phyloP scores from a whole-genome alignment of 352 stramenopile genomes.

The Blastocystis sp. region DNA sequence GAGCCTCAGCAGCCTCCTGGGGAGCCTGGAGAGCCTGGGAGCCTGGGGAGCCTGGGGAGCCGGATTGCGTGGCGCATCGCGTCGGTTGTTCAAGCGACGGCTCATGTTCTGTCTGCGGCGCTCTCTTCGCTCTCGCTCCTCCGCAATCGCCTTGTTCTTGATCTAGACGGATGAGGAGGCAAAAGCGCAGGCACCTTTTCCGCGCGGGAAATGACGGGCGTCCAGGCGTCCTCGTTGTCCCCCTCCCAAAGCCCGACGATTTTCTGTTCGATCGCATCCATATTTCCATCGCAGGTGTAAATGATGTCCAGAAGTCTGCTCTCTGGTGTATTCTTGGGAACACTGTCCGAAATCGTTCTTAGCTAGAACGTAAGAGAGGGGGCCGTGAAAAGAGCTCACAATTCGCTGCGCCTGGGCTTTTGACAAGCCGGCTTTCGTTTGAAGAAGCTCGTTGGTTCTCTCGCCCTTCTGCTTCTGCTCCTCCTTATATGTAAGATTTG shows the following conservation, averaged over 20 bases:
- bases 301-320: constrained; percentile 38
- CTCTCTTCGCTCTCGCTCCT: constrained; percentile 18
- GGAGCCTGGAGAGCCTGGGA: not conserved
- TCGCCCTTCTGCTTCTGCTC: constrained; percentile 39
- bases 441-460: constrained; percentile 31
- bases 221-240: constrained; percentile 38
- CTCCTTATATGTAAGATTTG: constrained; percentile 54
- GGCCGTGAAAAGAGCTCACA: constrained; percentile 22
- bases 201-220: not conserved
- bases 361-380: constrained; percentile 22
- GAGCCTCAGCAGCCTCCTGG: not conserved
- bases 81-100: not conserved
- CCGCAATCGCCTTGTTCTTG: constrained; percentile 31
- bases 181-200: constrained; percentile 12
- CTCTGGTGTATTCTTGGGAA: constrained; percentile 23
- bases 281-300: constrained; percentile 54
- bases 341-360: not conserved
- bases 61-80: not conserved
- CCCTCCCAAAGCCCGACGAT: constrained; percentile 27
- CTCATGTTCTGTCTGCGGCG: not conserved
- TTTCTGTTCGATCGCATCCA: constrained; percentile 32
- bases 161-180: not conserved
- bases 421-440: not conserved
- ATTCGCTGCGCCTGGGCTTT: constrained; percentile 29
- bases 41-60: not conserved